phyloP scores from a whole-genome alignment of 2,329 filamentous ascomycete genomes.

The Clathrospora elynae region DNA sequence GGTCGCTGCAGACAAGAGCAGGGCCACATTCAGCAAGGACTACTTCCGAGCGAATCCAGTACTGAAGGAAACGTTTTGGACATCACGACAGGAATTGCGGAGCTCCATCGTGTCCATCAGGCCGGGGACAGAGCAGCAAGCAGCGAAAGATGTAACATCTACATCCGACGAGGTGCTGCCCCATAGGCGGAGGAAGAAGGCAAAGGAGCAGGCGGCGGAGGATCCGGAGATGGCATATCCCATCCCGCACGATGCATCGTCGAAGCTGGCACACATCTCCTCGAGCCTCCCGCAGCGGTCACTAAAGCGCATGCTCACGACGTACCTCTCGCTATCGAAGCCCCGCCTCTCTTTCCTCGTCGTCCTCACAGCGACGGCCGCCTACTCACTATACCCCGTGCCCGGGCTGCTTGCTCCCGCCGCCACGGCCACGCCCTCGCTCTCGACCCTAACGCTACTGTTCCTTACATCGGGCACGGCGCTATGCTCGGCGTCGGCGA shows the following conservation, averaged over 20 bases:
- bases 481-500: constrained; percentile 87
- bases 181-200: constrained; percentile 43
- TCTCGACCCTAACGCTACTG: constrained; percentile 87
- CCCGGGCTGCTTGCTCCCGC: constrained; percentile 79
- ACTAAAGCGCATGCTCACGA: constrained; percentile 70
- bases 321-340: constrained; percentile 91
- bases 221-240: constrained; percentile 37
- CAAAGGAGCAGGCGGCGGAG: constrained; percentile 32
- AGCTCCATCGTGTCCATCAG: constrained; percentile 33
- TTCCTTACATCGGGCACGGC: constrained; percentile 91
- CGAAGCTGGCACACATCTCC: constrained; percentile 63
- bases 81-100: constrained; percentile 37
- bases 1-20: constrained; percentile 36
- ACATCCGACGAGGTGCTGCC: constrained; percentile 38
- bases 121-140: constrained; percentile 11
- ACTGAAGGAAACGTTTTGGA: constrained; percentile 40
- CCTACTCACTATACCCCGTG: constrained; percentile 92
- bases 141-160: constrained; percentile 14
- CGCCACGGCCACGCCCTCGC: constrained; percentile 71
- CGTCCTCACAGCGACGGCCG: constrained; percentile 84
- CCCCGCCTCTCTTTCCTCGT: constrained; percentile 91
- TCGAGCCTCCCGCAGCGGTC: constrained; percentile 62
- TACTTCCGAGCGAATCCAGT: constrained; percentile 49
- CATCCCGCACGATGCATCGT: constrained; percentile 63
- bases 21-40: constrained; percentile 43